Evolutionary conservation across 371 early-diverging fungal genomes (phyloP), one percentile per base, ranked within the genome.

Genomic region (Circinella umbellata): DNA sequence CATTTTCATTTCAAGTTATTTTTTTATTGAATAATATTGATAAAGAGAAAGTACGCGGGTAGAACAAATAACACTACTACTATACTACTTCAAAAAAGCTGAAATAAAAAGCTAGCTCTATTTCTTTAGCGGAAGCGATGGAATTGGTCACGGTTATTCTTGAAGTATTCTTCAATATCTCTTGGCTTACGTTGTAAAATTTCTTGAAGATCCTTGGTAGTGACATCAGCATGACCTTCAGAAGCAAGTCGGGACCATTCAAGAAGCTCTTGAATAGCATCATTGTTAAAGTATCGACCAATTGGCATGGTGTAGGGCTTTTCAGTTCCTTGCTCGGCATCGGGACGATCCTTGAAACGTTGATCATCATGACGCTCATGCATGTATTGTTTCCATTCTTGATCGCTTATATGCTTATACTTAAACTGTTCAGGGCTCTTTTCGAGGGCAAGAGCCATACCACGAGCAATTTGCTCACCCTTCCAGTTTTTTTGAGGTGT

Each of bases 61-160:
- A 27, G 2, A 27, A 27, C 27, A 27, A 27, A 27, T 27, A 27
- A 27, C 2, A 27, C 27, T 27, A 27, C 27, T 27, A 27, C 27
- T 27, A 27, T 27, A 27, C 27, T 27, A 27, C 27, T 27, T 1
- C 27, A 27, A 27, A 27, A 27, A 27, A 27, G 27, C 27, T 27
- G 27, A 27, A 27, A 27, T 27, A 27, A 27, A 27, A 27, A 27
- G 2, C 27, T 27, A 2, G 0, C 2, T 27, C 27, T 27, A 27
- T 27, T 27, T 27, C 27, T 35, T 63, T 63, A 74, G 34, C 64
- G 70, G 36, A 80, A 75, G 11, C 69, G 71, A 37, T 65, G 77
- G 75, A 83, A 80, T 20, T 80, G 69, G 3, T 80, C 75, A 27
- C 80, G 80, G 68, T 83, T 83, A 57, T 59, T 70, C 63, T 80